Evolutionary conservation across 2,329 filamentous ascomycete genomes (phyloP).

Genomic region (Balansia obtecta): DNA sequence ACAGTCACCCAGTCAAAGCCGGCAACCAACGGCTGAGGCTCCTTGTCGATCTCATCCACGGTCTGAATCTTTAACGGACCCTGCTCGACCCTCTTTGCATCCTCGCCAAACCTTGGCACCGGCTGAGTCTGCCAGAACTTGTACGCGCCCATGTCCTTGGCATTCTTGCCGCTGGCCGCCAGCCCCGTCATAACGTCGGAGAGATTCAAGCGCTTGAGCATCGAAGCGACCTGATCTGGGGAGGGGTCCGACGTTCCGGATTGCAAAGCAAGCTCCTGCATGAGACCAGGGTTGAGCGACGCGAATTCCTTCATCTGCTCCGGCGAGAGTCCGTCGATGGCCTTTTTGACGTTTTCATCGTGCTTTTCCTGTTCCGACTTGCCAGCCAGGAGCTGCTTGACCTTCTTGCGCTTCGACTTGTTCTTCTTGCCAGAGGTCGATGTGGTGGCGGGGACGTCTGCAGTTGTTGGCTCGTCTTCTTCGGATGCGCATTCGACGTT

Average conservation of each 20-base stretch:
- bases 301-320: slow-evolving; percentile 54
- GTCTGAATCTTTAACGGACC: slow-evolving; percentile 76
- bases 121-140: slow-evolving; percentile 99
- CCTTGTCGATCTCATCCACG: slow-evolving; percentile 65
- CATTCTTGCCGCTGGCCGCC: slow-evolving; percentile 72
- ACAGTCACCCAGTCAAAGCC: slow-evolving; percentile 94
- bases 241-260: slow-evolving; percentile 23
- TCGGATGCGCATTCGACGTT: slow-evolving; percentile 33
- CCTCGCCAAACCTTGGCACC: slow-evolving; percentile 68
- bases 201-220: slow-evolving; percentile 51
- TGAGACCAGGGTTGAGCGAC: slow-evolving; percentile 59
- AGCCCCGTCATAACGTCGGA: slow-evolving; percentile 64
- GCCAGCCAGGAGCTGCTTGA: slow-evolving; percentile 32
- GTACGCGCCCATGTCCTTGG: slow-evolving; percentile 92
- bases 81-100: slow-evolving; percentile 47
- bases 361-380: slow-evolving; percentile 24
- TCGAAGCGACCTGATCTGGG: slow-evolving; percentile 33
- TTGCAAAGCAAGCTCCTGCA: slow-evolving; percentile 38
- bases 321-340: slow-evolving; percentile 39
- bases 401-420: slow-evolving; percentile 53
- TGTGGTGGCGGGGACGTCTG: slow-evolving; percentile 20
- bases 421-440: slow-evolving; percentile 25
- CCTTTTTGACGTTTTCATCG: slow-evolving; percentile 29
- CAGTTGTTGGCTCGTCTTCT: slow-evolving; percentile 29
- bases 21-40: slow-evolving; percentile 60